Percentiles rank a stretch among this genome's conserved stretches.
phyloP scores from a whole-genome alignment of 2,329 filamentous ascomycete genomes.

The Calonectria honghensis region DNA sequence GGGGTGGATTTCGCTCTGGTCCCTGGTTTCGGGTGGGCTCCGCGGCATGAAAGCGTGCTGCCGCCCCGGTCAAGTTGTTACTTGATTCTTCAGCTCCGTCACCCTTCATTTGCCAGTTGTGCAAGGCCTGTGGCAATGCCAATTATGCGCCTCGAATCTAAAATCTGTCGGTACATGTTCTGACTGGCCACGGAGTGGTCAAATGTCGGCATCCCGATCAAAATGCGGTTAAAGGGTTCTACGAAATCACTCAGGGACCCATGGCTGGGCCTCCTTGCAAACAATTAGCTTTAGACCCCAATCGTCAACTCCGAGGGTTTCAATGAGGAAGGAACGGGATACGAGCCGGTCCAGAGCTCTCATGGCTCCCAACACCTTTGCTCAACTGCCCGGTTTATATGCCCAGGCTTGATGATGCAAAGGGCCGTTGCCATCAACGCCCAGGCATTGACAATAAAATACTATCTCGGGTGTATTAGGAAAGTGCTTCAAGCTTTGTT shows the following conservation, averaged over 20 bases:
- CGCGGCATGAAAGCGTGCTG: not conserved
- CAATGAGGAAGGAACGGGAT: not conserved
- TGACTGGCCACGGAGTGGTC: conserved; percentile 7
- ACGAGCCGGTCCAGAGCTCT: not conserved
- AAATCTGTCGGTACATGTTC: not conserved
- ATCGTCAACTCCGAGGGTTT: not conserved
- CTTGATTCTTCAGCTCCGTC: not conserved
- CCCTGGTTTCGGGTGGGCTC: conserved; percentile 1
- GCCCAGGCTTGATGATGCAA: not conserved
- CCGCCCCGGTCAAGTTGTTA: not conserved
- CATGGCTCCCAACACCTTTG: too few relatives aligned
- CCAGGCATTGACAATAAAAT: not conserved
- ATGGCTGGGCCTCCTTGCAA: not conserved
- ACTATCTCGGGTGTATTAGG: not conserved
- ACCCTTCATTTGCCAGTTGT: not conserved
- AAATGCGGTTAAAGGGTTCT: conserved; percentile 16
- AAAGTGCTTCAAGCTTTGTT: not conserved
- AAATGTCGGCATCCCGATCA: not conserved
- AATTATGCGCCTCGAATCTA: not conserved
- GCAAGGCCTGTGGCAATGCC: not conserved
- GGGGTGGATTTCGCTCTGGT: not conserved
- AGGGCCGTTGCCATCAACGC: not conserved
- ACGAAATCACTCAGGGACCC: not conserved
- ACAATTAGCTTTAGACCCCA: not conserved
- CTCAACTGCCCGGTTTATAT: not conserved